These are phyloP conservation scores for Aquilaria yunnanensis DNA, from an alignment of 345 rosid genomes.

Conservation along the genomic window DNA sequence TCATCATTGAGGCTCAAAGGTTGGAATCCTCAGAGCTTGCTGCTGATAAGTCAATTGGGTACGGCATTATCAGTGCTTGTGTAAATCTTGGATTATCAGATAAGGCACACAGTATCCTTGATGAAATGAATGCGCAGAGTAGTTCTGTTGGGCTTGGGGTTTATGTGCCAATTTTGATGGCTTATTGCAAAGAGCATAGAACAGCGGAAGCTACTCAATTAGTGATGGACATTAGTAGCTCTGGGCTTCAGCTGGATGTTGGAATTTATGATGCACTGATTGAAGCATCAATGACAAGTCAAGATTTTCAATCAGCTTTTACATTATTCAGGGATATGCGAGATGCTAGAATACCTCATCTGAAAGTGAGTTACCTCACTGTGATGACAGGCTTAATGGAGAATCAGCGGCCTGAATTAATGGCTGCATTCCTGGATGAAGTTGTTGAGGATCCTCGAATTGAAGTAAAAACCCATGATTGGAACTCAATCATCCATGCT, in stretches of 20 bases:
- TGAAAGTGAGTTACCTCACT: constrained; percentile 79
- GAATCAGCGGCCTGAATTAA: constrained; percentile 71
- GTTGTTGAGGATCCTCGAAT: constrained; percentile 85
- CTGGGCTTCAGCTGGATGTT: constrained; percentile 63
- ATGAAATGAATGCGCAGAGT: constrained; percentile 67
- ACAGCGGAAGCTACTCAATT: constrained; percentile 93
- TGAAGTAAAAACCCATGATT: constrained; percentile 89
- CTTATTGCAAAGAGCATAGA: constrained; percentile 72
- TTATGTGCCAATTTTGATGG: constrained; percentile 73
- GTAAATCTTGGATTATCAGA: constrained; percentile 63
- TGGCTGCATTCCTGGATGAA: constrained; percentile 92
- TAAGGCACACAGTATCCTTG: constrained; percentile 83
- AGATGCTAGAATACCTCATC: constrained; percentile 48
- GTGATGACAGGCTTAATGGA: constrained; percentile 85
- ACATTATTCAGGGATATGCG: constrained; percentile 89
- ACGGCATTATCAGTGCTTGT: constrained; percentile 67
- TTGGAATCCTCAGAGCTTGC: constrained; percentile 32
- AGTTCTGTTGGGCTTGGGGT: constrained; percentile 72
- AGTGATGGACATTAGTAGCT: constrained; percentile 65
- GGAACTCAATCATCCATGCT: constrained; percentile 96
- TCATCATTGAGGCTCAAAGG: constrained; percentile 76
- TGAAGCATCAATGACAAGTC: constrained; percentile 88
- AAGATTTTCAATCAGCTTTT: constrained; percentile 89
- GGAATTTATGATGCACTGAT: constrained; percentile 55
- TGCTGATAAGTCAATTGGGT: constrained; percentile 56